A percentile compares a stretch with the other conserved stretches of the same genome.
Evolutionary conservation across 2,329 filamentous ascomycete genomes (phyloP).

Genomic region (Aspergillus felis): DNA sequence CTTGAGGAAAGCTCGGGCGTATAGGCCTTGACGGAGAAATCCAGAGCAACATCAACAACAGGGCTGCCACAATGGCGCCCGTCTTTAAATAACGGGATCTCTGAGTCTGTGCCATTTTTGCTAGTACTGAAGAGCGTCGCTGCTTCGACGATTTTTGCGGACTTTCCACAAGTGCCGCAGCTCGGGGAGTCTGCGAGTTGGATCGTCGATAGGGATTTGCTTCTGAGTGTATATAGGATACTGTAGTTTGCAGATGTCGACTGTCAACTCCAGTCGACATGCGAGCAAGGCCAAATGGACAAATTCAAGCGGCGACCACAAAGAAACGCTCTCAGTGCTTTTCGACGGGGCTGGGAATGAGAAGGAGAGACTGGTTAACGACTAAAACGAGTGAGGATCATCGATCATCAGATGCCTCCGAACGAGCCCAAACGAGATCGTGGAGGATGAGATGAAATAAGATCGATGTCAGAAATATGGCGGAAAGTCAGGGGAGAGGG

Average conservation of each 20-base stretch:
- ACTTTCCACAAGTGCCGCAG: conserved; percentile 43
- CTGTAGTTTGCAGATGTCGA: conserved; percentile 48
- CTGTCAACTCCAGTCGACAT: conserved; percentile 56
- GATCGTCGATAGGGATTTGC: conserved; percentile 50
- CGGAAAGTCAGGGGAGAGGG: conserved; percentile 6
- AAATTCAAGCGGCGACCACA: conserved; percentile 16
- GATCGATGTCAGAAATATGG: conserved; percentile 5
- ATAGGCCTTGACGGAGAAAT: conserved; percentile 41
- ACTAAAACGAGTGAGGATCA: conserved; percentile 22
- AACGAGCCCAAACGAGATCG: conserved; percentile 19
- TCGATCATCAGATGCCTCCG: conserved; percentile 25
- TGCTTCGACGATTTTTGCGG: conserved; percentile 39
- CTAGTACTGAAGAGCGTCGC: conserved; percentile 31
- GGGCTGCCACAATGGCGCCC: conserved; percentile 55
- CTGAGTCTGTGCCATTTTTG: conserved; percentile 60
- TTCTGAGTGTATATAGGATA: conserved; percentile 50
- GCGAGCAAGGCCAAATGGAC: conserved; percentile 31
- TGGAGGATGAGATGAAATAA: conserved; percentile 6
- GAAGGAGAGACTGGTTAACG: conserved; percentile 21
- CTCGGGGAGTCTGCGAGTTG: conserved; percentile 46
- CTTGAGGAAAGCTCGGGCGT: conserved; percentile 19
- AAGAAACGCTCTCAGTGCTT: conserved; percentile 8
- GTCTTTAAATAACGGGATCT: conserved; percentile 59
- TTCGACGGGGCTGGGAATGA: conserved; percentile 8
- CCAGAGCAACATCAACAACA: conserved; percentile 57